Conservation (phyloP, 192 early-diverging fungal genomes). For the Gonapodya prolifera region DNA sequence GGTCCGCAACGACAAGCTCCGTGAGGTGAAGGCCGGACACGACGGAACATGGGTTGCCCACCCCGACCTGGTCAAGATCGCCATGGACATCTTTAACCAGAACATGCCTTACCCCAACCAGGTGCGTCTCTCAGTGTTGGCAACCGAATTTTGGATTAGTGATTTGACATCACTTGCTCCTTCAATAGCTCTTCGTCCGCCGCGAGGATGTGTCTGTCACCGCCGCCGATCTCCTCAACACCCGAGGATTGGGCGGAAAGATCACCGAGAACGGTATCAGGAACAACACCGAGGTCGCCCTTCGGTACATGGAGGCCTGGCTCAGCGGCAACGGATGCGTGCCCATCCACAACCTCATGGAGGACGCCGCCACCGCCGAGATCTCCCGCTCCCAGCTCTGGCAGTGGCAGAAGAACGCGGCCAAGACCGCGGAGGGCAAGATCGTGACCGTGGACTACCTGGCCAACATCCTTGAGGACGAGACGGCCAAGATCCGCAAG, state of each 20-base stretch:
- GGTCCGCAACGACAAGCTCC: slow-evolving; percentile 88
- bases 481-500: slow-evolving; percentile 45
- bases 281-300: slow-evolving; percentile 80
- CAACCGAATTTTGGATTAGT: too few relatives aligned
- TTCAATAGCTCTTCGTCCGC: slow-evolving; percentile 52
- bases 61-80: slow-evolving; percentile 86
- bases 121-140: background rate
- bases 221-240: slow-evolving; percentile 71
- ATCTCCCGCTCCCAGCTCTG: slow-evolving; percentile 93
- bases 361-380: slow-evolving; percentile 96
- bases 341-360: slow-evolving; percentile 97
- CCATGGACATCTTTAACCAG: slow-evolving; percentile 78
- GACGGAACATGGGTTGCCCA: slow-evolving; percentile 85
- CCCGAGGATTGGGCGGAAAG: slow-evolving; percentile 26
- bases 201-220: slow-evolving; percentile 83
- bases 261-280: slow-evolving; percentile 88
- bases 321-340: slow-evolving; percentile 89
- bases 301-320: slow-evolving; percentile 95
- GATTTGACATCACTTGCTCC: too few relatives aligned
- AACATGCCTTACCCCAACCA: slow-evolving; percentile 96
- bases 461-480: slow-evolving; percentile 74
- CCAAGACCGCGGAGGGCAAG: slow-evolving; percentile 68
- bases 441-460: slow-evolving; percentile 67
- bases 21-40: slow-evolving; percentile 91
- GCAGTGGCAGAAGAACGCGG: slow-evolving; percentile 89